A percentile compares a stretch with the other conserved stretches of the same genome.
Evolutionary conservation across 768 basidiomycete species (phyloP).

Genomic region (Mycena latifolia): DNA sequence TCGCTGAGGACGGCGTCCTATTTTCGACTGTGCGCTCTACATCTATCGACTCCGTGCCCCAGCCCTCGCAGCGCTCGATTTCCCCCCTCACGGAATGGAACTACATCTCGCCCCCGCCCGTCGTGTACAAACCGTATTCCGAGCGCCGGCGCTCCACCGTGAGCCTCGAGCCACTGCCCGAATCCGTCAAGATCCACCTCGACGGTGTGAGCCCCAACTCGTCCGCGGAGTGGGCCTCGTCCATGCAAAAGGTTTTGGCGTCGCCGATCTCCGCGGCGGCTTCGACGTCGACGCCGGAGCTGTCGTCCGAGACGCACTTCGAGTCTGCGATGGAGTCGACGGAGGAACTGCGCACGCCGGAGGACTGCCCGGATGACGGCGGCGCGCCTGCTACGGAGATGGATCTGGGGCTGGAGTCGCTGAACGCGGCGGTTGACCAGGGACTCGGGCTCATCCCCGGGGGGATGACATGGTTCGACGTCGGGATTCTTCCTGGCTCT

Average conservation of each 20-base stretch:
- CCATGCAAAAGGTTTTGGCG: conserved; percentile 43
- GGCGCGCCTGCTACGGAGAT: conserved; percentile 39
- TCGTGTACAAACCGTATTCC: conserved; percentile 4
- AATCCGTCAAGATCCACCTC: conserved; percentile 44
- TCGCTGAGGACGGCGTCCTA: conserved; percentile 58
- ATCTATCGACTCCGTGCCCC: conserved; percentile 53
- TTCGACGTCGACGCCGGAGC: conserved; percentile 23
- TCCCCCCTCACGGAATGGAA: conserved; percentile 56
- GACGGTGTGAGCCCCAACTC: conserved; percentile 48
- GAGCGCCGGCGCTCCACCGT: conserved; percentile 10
- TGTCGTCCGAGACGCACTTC: conserved; percentile 28
- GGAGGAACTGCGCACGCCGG: conserved; percentile 30
- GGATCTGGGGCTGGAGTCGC: conserved; percentile 49
- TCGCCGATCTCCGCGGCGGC: conserved; percentile 31
- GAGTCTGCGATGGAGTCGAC: conserved; percentile 20
- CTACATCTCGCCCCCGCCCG: conserved; percentile 45
- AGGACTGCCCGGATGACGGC: conserved; percentile 41
- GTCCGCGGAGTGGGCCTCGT: conserved; percentile 55
- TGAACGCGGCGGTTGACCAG: conserved; percentile 50
- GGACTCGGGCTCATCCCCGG: conserved; percentile 49
- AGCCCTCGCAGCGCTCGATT: conserved; percentile 46
- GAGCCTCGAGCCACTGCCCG: conserved; percentile 33
- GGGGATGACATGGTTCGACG: conserved; percentile 55
- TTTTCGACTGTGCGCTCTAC: conserved; percentile 52
- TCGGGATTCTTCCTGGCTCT: conserved; percentile 49